Evolutionary conservation across 345 rosid species (phyloP).

Genomic region (Euphorbia tirucalli): DNA sequence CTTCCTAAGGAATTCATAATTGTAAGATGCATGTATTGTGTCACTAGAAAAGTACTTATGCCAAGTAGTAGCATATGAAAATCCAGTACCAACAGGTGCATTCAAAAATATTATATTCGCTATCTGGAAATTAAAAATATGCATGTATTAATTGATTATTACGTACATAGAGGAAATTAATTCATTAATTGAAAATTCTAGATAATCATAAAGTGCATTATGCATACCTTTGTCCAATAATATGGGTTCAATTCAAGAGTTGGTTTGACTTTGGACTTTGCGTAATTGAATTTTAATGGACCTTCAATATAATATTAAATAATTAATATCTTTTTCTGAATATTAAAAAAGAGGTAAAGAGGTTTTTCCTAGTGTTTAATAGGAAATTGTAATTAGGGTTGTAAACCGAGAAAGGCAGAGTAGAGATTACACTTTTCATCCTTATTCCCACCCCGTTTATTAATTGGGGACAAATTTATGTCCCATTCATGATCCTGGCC

Average conservation of each 20-base stretch:
- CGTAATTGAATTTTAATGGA: slow-evolving; percentile 21
- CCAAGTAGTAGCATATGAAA: slow-evolving; percentile 34
- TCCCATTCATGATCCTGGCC: too few species aligned
- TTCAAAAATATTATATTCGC: slow-evolving; percentile 28
- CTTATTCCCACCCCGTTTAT: too few species aligned
- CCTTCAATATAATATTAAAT: slow-evolving; percentile 42
- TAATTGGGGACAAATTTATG: too few species aligned
- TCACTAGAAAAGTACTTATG: slow-evolving; percentile 12
- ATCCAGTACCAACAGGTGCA: slow-evolving; percentile 41
- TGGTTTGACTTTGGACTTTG: slow-evolving; percentile 21
- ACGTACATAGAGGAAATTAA: too few species aligned
- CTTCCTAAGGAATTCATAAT: slow-evolving; percentile 32
- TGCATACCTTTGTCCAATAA: slow-evolving; percentile 9
- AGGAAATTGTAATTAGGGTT: too few species aligned
- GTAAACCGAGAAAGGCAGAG: too few species aligned
- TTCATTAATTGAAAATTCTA: too few species aligned
- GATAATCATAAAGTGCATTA: too few species aligned
- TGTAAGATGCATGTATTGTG: slow-evolving; percentile 8
- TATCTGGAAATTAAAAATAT: slow-evolving; percentile 4
- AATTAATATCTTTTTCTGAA: too few species aligned
- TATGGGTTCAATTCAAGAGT: slow-evolving; percentile 4
- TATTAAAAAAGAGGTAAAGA: too few species aligned
- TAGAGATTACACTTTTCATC: too few species aligned
- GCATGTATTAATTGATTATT: background rate
- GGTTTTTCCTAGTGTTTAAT: too few species aligned